Evolutionary conservation across 768 basidiomycete genomes (phyloP).

Genomic region (Filobasidium wieringae): DNA sequence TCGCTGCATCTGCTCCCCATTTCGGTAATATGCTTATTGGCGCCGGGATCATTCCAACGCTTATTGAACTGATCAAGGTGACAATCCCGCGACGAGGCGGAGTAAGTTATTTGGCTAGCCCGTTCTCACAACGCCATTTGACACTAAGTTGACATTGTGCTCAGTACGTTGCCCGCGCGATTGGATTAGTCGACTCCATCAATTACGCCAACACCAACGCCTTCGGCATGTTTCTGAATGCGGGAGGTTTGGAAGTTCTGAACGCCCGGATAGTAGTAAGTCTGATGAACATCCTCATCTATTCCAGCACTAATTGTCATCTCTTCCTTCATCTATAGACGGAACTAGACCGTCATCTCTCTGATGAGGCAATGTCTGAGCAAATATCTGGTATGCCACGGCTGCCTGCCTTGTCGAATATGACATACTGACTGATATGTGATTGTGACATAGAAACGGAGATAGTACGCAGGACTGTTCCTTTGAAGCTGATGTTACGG

Average conservation of each 20-base stretch:
- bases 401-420: no score
- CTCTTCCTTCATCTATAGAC: no score
- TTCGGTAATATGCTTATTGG: slow-evolving; percentile 90
- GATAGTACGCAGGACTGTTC: slow-evolving; percentile 59
- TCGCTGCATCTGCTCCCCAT: slow-evolving; percentile 68
- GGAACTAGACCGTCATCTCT: background rate
- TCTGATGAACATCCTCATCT: no score
- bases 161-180: slow-evolving; percentile 66
- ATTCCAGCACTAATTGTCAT: no score
- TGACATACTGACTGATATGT: slow-evolving; percentile 5
- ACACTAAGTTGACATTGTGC: background rate
- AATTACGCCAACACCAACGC: slow-evolving; percentile 80
- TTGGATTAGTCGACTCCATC: slow-evolving; percentile 84
- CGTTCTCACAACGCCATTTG: background rate
- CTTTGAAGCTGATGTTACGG: slow-evolving; percentile 80
- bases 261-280: slow-evolving; percentile 78
- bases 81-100: slow-evolving; percentile 55
- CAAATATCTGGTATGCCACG: slow-evolving; percentile 2
- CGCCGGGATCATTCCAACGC: slow-evolving; percentile 75
- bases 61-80: slow-evolving; percentile 81
- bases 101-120: slow-evolving; percentile 27
- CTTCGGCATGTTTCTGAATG: slow-evolving; percentile 72
- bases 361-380: background rate
- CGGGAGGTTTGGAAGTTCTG: slow-evolving; percentile 69
- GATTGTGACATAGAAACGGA: slow-evolving; percentile 48